Evolutionary conservation across 176 grass and related monocot genomes (phyloP).

Genomic region (Phragmites australis): DNA sequence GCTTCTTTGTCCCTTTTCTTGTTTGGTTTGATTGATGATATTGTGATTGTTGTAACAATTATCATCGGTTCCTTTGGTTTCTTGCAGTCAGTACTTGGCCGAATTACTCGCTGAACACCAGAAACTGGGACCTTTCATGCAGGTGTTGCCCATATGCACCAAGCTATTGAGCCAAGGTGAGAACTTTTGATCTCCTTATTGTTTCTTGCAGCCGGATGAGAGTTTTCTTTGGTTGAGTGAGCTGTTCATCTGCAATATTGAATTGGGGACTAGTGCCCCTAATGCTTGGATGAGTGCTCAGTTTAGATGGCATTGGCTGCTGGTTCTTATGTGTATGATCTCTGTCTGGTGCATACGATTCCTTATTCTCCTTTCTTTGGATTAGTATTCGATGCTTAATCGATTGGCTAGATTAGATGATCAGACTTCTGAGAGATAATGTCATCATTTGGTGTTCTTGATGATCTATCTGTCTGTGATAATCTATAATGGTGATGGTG

Average conservation of each 20-base stretch:
- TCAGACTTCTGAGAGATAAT: constrained; percentile 25
- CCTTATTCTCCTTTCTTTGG: background rate
- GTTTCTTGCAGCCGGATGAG: constrained; percentile 28
- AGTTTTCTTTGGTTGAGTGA: constrained; percentile 17
- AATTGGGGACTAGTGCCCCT: constrained; percentile 14
- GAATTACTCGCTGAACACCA: constrained; percentile 93
- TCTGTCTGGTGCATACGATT: constrained; percentile 12
- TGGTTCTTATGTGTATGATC: background rate
- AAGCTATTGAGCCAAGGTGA: constrained; percentile 88
- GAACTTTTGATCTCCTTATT: constrained; percentile 40
- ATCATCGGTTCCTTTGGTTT: constrained; percentile 11
- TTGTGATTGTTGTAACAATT: constrained; percentile 18
- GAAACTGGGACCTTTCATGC: constrained; percentile 96
- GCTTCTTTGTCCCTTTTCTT: constrained; percentile 30
- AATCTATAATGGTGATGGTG: background rate
- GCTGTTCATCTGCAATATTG: constrained; percentile 28
- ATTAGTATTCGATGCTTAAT: constrained; percentile 15
- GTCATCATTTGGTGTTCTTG: constrained; percentile 3
- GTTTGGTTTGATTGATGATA: constrained; percentile 12
- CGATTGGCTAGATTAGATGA: constrained; percentile 12
- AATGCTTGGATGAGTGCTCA: constrained; percentile 31
- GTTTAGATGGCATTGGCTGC: constrained; percentile 35
- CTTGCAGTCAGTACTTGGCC: constrained; percentile 78
- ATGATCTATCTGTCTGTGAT: constrained; percentile 3
- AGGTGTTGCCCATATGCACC: constrained; percentile 94